Percentiles rank a stretch among this genome's conserved stretches.
These are phyloP conservation scores for Cyclospora cayetanensis DNA, from an alignment of 169 alveolate genomes.

Conservation along the genomic window DNA sequence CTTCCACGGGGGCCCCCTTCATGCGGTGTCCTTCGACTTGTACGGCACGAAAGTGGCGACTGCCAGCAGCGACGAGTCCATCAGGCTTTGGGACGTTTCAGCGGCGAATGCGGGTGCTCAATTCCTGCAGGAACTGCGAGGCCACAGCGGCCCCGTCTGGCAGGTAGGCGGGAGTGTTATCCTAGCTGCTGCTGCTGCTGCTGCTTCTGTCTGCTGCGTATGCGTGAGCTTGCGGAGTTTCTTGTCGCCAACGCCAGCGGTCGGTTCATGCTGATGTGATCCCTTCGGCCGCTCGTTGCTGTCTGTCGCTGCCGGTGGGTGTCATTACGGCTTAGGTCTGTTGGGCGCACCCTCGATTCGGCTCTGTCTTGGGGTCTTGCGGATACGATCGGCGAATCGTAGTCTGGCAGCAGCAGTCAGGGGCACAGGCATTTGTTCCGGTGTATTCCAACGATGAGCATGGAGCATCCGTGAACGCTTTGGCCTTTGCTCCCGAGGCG, in stretches of 20 bases:
- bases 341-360: slow-evolving; percentile 94
- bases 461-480: slow-evolving; percentile 83
- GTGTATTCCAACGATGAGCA: slow-evolving; percentile 70
- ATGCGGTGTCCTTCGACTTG: slow-evolving; percentile 87
- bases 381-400: slow-evolving; percentile 88
- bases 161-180: slow-evolving; percentile 61
- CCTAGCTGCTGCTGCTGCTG: not conserved
- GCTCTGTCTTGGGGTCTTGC: slow-evolving; percentile 88
- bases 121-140: slow-evolving; percentile 74
- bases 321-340: slow-evolving; percentile 73
- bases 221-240: too few relatives aligned
- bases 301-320: too few relatives aligned
- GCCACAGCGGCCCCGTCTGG: slow-evolving; percentile 92
- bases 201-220: not conserved
- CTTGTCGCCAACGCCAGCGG: too few relatives aligned
- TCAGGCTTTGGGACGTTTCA: slow-evolving; percentile 80
- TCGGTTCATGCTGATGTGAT: too few relatives aligned
- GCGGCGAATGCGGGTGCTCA: not conserved
- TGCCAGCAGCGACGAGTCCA: slow-evolving; percentile 87
- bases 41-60: slow-evolving; percentile 91
- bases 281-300: too few relatives aligned
- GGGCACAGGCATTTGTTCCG: slow-evolving; percentile 17
- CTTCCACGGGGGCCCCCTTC: slow-evolving; percentile 83
- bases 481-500: slow-evolving; percentile 87
- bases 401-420: slow-evolving; percentile 84